These are phyloP conservation scores for Aspergillus sp. DNA, from an alignment of 2,329 filamentous ascomycete species.

Conservation along the genomic window DNA sequence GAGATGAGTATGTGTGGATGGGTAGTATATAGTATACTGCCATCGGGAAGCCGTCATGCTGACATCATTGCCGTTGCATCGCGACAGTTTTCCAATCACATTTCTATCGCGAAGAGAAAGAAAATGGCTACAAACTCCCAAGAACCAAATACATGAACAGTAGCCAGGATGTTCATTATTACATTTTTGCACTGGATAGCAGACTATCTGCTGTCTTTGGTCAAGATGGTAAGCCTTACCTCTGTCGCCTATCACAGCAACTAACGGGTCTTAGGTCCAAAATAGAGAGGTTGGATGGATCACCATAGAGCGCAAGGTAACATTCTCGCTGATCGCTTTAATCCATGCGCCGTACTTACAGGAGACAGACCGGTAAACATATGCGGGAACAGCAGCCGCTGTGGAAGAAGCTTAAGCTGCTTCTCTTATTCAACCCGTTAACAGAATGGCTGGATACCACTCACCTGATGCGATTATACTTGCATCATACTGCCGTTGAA, in stretches of 20 bases:
- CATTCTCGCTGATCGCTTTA: too few relatives aligned
- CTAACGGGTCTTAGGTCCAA: conserved; percentile 20
- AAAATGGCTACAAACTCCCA: too few relatives aligned
- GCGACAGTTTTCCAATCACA: too few relatives aligned
- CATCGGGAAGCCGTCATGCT: too few relatives aligned
- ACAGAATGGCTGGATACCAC: conserved; percentile 46
- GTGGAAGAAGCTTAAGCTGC: conserved; percentile 44
- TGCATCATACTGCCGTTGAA: conserved; percentile 39
- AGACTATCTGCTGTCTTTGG: conserved; percentile 11
- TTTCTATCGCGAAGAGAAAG: too few relatives aligned
- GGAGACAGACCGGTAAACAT: conserved; percentile 33
- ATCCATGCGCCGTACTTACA: too few relatives aligned
- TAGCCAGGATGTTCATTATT: not conserved
- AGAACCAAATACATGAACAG: not conserved
- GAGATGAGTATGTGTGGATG: too few relatives aligned
- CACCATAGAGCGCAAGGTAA: conserved; percentile 29
- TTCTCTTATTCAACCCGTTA: conserved; percentile 46
- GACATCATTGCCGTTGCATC: too few relatives aligned
- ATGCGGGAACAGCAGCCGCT: conserved; percentile 45
- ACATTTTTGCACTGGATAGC: conserved; percentile 1
- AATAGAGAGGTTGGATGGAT: conserved; percentile 35
- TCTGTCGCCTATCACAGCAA: not conserved
- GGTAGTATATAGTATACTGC: too few relatives aligned
- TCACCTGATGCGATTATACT: conserved; percentile 38
- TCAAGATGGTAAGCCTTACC: conserved; percentile 2